Conservation (phyloP, 2,329 filamentous ascomycete genomes). For the Cephalotrichum gorgonifer region DNA sequence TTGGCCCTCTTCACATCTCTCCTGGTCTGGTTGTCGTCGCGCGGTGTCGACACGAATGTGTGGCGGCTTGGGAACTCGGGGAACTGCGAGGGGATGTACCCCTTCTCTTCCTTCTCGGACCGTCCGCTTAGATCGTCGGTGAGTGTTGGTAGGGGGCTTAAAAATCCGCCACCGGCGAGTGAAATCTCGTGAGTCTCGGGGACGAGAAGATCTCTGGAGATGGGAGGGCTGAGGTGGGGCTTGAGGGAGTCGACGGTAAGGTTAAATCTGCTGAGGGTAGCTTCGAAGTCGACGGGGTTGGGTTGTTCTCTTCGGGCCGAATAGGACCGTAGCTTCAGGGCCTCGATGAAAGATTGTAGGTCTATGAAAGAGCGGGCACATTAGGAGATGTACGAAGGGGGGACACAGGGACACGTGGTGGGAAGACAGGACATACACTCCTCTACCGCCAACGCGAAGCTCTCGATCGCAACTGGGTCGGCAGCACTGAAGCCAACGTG, state of each 20-base stretch:
- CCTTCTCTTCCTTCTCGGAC: slow-evolving; percentile 41
- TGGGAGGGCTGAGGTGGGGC: slow-evolving; percentile 44
- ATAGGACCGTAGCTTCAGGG: slow-evolving; percentile 35
- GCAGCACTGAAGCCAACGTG: slow-evolving; percentile 50
- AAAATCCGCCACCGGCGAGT: slow-evolving; percentile 15
- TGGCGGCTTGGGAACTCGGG: slow-evolving; percentile 55
- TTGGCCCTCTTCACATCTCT: slow-evolving; percentile 47
- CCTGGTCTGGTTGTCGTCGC: slow-evolving; percentile 26
- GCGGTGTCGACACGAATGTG: slow-evolving; percentile 51
- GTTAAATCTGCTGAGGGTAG: slow-evolving; percentile 39
- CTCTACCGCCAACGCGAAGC: slow-evolving; percentile 44
- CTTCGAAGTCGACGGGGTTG: slow-evolving; percentile 46
- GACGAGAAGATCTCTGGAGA: slow-evolving; percentile 27
- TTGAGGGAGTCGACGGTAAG: slow-evolving; percentile 39
- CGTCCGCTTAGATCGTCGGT: slow-evolving; percentile 48
- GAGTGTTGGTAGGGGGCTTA: slow-evolving; percentile 32
- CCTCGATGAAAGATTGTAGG: slow-evolving; percentile 34
- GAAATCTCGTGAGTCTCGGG: slow-evolving; percentile 19
- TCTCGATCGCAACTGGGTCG: slow-evolving; percentile 46
- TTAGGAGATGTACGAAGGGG: not conserved
- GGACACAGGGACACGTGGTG: not conserved
- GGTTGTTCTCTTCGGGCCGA: slow-evolving; percentile 41
- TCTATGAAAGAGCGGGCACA: slow-evolving; percentile 28
- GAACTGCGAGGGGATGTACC: slow-evolving; percentile 48
- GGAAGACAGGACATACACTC: slow-evolving; percentile 33